These are phyloP conservation scores for Chrysosporium keratinophilum DNA, from an alignment of 2,329 filamentous ascomycete species.

Conservation along the genomic window DNA sequence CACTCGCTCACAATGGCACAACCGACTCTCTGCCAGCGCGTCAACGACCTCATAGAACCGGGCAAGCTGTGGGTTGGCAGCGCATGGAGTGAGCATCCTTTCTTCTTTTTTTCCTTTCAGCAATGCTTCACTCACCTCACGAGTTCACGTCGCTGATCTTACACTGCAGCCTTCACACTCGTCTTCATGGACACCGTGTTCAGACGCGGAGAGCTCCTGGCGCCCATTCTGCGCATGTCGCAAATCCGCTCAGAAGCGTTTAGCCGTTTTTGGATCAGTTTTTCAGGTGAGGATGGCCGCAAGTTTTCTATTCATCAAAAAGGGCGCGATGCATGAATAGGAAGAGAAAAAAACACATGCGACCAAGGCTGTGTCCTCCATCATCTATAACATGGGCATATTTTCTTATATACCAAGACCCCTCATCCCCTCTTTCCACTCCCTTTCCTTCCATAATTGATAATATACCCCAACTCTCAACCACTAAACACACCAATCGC, in stretches of 20 bases:
- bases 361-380: not conserved
- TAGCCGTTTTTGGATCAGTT: conserved; percentile 33
- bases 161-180: conserved; percentile 24
- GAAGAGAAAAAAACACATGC: not conserved
- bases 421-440: not conserved
- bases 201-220: conserved; percentile 26
- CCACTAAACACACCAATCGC: not conserved
- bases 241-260: conserved; percentile 34
- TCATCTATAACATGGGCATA: not conserved
- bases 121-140: not conserved
- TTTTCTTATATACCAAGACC: not conserved
- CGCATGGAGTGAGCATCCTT: conserved; percentile 13
- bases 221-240: conserved; percentile 24
- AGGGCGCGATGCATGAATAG: not conserved
- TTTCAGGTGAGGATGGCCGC: conserved; percentile 24
- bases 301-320: not conserved
- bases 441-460: no score
- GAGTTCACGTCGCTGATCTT: not conserved
- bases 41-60: conserved; percentile 12
- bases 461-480: not conserved
- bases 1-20: not conserved
- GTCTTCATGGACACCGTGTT: conserved; percentile 28
- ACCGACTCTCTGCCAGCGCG: conserved; percentile 5
- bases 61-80: conserved; percentile 11
- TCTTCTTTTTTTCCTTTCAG: not conserved